Evolutionary conservation across 148 eudicot genomes (phyloP).

Genomic region (Fagopyrum homotropicum): DNA sequence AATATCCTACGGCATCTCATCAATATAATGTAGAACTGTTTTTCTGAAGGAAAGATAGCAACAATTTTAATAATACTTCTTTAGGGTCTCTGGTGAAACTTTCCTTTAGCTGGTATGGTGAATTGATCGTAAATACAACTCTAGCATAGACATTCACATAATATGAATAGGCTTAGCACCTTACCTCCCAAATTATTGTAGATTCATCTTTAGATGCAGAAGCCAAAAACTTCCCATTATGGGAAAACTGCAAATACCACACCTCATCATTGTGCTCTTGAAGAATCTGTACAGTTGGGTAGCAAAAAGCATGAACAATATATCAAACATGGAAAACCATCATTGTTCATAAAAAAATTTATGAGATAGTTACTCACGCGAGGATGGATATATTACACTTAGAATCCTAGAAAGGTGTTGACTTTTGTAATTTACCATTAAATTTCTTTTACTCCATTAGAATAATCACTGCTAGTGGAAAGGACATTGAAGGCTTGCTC

Average conservation of each 20-base stretch:
- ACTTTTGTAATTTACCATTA: neutral
- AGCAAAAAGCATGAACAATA: slow-evolving; percentile 2
- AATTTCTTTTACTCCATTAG: neutral
- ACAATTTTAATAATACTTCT: neutral
- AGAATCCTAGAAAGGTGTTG: neutral
- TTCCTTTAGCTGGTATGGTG: neutral
- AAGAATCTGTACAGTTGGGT: slow-evolving; percentile 40
- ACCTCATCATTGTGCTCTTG: slow-evolving; percentile 68
- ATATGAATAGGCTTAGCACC: neutral
- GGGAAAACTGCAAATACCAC: slow-evolving; percentile 75
- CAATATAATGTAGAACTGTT: neutral
- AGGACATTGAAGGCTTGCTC: neutral
- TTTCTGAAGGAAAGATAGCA: no score
- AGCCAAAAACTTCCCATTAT: slow-evolving; percentile 69
- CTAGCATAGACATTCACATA: neutral
- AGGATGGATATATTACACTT: neutral
- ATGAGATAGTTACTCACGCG: neutral
- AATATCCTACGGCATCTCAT: neutral
- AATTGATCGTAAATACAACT: neutral
- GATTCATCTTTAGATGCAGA: slow-evolving; percentile 71
- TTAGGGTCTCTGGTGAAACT: neutral
- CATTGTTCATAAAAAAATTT: neutral
- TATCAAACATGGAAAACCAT: neutral
- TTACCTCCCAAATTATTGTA: slow-evolving; percentile 87
- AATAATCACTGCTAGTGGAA: neutral